Base-by-base conservation (phyloP, 495 filamentous ascomycete species). In the Penicillium samsonianum region DNA sequence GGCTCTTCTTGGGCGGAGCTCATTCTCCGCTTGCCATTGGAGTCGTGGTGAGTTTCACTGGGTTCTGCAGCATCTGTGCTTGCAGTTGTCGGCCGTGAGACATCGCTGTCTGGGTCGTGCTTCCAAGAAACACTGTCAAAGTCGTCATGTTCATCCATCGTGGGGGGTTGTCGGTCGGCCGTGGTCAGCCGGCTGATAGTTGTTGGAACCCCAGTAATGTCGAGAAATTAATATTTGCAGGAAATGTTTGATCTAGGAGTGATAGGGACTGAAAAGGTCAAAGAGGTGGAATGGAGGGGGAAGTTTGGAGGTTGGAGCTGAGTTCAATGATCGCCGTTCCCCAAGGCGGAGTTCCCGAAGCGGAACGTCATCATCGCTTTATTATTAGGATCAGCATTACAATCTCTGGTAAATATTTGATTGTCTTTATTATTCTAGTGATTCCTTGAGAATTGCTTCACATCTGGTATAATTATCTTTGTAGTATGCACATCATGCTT, bases 61-160 rank as follows among this genome's bases (percentile, higher is more conserved):
- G 58, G 30, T 28, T 78, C 77, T 23, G 76, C 76, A 1, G 67
- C 64, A 59, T 77, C 73, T 23, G 71, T 79, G 10, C 72, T 73
- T 6, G 78, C 73, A 7, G 76, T 80, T 11, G 72, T 78, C 1
- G 81, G 78, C 16, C 77, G 76, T 6, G 80, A 81, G 35, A 50
- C 50, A 64, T 82, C 80, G 46, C 74, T 81, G 17, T 80, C 79
- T n/a, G 69, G 66, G 19, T 80, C 78, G 51, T 83, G 80, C 52
- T 76, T 73, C 81, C 81, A 84, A 51, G 80, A 82, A 63, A 84
- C 81, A 61, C 68, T 82, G 57, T 84, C 81, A 60, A 84, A 84
- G 65, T 84, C 81, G 68, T 80, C 79, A 69, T 84, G 72, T 64
- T 78, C 67, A 61, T 78, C 75, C 75, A 78, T 80, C 57, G 74